phyloP scores from a whole-genome alignment of 2,329 filamentous ascomycete genomes.

The Hyphodiscus sp. region DNA sequence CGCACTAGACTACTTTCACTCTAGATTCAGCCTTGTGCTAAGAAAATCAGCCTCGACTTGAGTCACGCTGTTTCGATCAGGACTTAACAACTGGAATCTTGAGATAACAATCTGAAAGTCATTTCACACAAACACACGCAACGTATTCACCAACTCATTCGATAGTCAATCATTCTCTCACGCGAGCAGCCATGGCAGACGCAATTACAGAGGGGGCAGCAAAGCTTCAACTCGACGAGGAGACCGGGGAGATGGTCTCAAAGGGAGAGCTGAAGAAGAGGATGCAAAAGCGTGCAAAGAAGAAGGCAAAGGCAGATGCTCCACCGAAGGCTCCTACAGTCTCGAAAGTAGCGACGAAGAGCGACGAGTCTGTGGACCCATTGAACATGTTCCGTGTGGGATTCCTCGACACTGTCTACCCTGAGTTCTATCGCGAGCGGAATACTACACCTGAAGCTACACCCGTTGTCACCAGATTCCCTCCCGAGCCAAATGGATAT shows the following conservation, averaged over 20 bases:
- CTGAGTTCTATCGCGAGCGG: conserved; percentile 34
- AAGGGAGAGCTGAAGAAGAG: conserved; percentile 59
- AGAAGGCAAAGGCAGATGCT: conserved; percentile 45
- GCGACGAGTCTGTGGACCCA: conserved; percentile 28
- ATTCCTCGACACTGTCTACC: conserved; percentile 67
- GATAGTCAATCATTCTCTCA: conserved; percentile 6
- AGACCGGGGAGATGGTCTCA: conserved; percentile 60
- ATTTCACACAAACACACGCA: background rate
- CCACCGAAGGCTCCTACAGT: conserved; percentile 26
- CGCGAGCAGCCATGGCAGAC: conserved; percentile 38
- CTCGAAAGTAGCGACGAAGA: conserved; percentile 27
- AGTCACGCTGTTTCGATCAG: too few species aligned
- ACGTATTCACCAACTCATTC: background rate
- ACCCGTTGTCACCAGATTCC: conserved; percentile 65
- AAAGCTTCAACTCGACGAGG: conserved; percentile 56
- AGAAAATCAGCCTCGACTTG: background rate
- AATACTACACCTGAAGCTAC: conserved; percentile 43
- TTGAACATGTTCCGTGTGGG: conserved; percentile 68
- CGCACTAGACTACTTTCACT: background rate
- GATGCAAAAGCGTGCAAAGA: conserved; percentile 51
- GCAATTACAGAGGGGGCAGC: conserved; percentile 38
- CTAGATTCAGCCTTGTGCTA: conserved; percentile 6
- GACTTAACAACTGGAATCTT: too few species aligned
- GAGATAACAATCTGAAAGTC: background rate
- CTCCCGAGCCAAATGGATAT: conserved; percentile 87